Percentiles rank a stretch among this genome's conserved stretches.
phyloP scores from a whole-genome alignment of 2,329 filamentous ascomycete species.

The Exophiala bonariae region DNA sequence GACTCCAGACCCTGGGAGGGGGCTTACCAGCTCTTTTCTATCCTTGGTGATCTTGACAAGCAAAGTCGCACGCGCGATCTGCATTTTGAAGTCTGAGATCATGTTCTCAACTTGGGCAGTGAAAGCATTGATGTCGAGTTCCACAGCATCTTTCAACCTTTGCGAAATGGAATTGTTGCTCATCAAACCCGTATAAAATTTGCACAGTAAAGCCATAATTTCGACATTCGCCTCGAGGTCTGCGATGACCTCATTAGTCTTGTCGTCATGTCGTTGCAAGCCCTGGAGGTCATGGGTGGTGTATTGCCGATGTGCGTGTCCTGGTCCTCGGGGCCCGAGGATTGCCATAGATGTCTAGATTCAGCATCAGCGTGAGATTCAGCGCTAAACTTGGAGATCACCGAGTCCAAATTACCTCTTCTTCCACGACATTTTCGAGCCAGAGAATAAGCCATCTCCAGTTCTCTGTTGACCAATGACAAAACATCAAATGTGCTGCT shows the following conservation, averaged over 20 bases:
- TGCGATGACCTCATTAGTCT: constrained; percentile 35
- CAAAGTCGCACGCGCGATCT: constrained; percentile 36
- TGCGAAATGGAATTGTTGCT: constrained; percentile 41
- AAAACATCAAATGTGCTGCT: constrained; percentile 39
- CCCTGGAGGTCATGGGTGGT: constrained; percentile 32
- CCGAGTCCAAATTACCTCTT: too few relatives aligned
- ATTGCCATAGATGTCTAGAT: constrained; percentile 29
- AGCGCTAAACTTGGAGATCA: too few relatives aligned
- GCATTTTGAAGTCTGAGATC: constrained; percentile 37
- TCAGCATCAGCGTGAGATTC: too few relatives aligned
- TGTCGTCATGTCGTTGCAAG: constrained; percentile 42
- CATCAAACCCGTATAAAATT: constrained; percentile 29
- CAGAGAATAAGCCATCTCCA: too few relatives aligned
- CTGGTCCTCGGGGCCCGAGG: constrained; percentile 13
- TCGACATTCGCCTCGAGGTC: constrained; percentile 35
- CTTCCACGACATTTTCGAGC: too few relatives aligned
- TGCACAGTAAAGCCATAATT: constrained; percentile 30
- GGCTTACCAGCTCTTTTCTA: constrained; percentile 37
- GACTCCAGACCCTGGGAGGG: too few relatives aligned
- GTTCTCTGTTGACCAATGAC: too few relatives aligned
- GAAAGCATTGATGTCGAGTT: constrained; percentile 32
- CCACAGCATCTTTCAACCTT: constrained; percentile 28
- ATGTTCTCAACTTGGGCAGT: constrained; percentile 35
- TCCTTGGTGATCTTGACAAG: constrained; percentile 37
- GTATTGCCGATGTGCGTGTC: constrained; percentile 23